Percentiles rank a stretch among this genome's conserved stretches.
These are phyloP conservation scores for Gleditsia sinensis DNA, from an alignment of 306 rosid genomes.

Conservation along the genomic window DNA sequence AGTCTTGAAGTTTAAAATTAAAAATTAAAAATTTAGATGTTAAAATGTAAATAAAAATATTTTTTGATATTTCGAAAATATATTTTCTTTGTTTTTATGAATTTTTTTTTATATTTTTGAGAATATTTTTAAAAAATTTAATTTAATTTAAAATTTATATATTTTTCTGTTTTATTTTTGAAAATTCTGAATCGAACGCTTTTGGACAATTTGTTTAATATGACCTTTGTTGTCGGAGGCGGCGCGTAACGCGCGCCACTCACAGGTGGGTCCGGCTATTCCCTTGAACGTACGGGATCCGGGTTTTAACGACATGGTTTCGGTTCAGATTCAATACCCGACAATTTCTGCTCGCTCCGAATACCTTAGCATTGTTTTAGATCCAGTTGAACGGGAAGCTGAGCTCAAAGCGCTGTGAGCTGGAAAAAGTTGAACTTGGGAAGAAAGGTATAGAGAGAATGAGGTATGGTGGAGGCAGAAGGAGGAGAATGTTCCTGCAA, in stretches of 20 bases:
- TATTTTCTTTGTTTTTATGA: too few species aligned
- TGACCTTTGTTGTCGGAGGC: slow-evolving; percentile 30
- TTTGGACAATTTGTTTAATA: background rate
- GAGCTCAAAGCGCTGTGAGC: background rate
- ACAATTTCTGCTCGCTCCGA: background rate
- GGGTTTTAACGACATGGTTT: background rate
- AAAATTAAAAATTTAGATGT: too few species aligned
- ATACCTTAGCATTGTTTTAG: slow-evolving; percentile 6
- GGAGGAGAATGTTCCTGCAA: slow-evolving; percentile 51
- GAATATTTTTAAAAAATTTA: too few species aligned
- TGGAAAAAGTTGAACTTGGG: background rate
- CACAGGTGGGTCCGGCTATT: slow-evolving; percentile 14
- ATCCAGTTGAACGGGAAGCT: slow-evolving; percentile 40
- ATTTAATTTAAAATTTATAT: too few species aligned
- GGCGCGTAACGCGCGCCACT: slow-evolving; percentile 44
- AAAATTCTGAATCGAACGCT: too few species aligned
- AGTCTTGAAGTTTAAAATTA: too few species aligned
- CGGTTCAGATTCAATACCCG: slow-evolving; percentile 34
- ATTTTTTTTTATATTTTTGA: too few species aligned
- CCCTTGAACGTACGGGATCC: background rate
- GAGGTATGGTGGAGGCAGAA: slow-evolving; percentile 66
- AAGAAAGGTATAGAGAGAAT: slow-evolving; percentile 32
- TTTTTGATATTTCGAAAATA: too few species aligned
- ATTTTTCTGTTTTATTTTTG: too few species aligned
- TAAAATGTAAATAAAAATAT: too few species aligned